These are phyloP conservation scores for Sambucus nigra DNA, from an alignment of 129 eudicot genomes.

Conservation along the genomic window DNA sequence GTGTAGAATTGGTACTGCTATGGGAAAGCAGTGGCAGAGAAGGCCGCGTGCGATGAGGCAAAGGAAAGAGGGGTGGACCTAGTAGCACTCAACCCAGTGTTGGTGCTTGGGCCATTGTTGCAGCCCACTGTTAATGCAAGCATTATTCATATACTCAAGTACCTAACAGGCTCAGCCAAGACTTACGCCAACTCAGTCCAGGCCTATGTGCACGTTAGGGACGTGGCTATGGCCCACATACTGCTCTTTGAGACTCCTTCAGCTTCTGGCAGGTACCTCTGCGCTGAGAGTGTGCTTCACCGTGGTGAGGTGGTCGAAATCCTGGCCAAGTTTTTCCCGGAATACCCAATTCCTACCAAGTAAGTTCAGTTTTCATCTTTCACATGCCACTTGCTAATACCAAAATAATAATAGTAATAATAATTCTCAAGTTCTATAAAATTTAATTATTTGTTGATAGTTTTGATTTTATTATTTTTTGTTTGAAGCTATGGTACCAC, in stretches of 20 bases:
- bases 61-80: conserved; percentile 75
- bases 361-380: conserved; percentile 25
- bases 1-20: conserved; percentile 93
- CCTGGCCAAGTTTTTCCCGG: conserved; percentile 75
- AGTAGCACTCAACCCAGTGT: conserved; percentile 69
- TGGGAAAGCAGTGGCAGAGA: conserved; percentile 95
- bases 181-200: conserved; percentile 82
- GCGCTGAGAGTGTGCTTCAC: conserved; percentile 89
- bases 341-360: conserved; percentile 93
- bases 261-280: conserved; percentile 74
- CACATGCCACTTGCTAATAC: no score
- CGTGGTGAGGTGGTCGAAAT: conserved; percentile 93
- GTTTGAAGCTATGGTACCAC: no score
- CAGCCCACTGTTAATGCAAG: conserved; percentile 86
- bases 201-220: conserved; percentile 86
- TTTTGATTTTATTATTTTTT: no score
- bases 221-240: conserved; percentile 82
- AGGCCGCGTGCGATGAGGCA: conserved; percentile 91
- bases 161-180: conserved; percentile 76
- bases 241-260: conserved; percentile 70
- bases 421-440: no score
- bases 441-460: no score
- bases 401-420: no score
- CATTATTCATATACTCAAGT: conserved; percentile 73
- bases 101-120: conserved; percentile 79